Conservation (phyloP, 768 basidiomycete genomes). For the Cystobasidium tubakii region DNA sequence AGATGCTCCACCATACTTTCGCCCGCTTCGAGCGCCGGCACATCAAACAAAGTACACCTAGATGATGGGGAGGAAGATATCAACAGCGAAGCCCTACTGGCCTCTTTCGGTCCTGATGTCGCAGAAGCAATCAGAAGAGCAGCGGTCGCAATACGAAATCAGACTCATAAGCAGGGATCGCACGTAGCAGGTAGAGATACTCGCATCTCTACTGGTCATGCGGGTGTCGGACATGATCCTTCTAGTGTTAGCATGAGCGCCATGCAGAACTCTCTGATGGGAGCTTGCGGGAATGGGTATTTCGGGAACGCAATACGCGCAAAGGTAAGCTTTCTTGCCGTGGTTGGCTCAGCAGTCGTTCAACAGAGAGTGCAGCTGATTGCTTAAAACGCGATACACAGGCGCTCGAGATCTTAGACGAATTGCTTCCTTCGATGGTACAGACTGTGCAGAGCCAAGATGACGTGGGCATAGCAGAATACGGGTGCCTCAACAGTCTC, state of each 20-base stretch:
- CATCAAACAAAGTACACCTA: neutral
- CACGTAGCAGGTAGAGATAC: neutral
- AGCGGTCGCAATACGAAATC: neutral
- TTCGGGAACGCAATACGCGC: slow-evolving; percentile 14
- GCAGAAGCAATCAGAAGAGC: slow-evolving; percentile 25
- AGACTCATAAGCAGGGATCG: neutral
- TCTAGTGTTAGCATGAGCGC: neutral
- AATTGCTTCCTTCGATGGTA: neutral
- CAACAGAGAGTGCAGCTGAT: too few relatives aligned
- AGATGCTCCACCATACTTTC: neutral
- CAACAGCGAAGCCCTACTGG: neutral
- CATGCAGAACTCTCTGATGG: slow-evolving; percentile 8
- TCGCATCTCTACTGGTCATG: neutral
- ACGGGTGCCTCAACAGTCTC: slow-evolving; percentile 8
- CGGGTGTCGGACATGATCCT: neutral
- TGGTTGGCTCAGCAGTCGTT: too few relatives aligned
- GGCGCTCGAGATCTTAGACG: neutral
- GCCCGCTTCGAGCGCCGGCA: neutral
- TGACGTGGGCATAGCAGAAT: slow-evolving; percentile 10
- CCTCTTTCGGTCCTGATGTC: slow-evolving; percentile 4
- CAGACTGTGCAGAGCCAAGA: neutral
- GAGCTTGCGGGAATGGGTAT: slow-evolving; percentile 20
- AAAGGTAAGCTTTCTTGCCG: neutral
- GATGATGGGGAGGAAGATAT: neutral
- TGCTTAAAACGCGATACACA: too few relatives aligned